Conservation (phyloP, 208 protist genomes). For the Trypanosoma platydactyli region DNA sequence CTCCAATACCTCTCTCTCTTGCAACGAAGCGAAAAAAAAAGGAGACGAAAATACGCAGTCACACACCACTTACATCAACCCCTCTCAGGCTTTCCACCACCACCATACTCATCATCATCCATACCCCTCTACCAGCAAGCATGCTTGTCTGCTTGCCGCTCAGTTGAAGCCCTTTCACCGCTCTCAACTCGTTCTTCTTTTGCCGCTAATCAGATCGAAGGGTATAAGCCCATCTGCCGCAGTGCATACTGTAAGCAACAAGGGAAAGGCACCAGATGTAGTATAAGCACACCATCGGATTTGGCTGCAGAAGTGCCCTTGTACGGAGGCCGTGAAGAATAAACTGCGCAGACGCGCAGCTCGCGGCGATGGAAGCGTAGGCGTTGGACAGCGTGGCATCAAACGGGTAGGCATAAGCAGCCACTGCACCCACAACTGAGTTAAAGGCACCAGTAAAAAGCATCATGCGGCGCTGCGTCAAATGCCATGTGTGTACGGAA, state of each 20-base stretch:
- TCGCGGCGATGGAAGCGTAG: conserved; percentile 47
- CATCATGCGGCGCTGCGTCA: conserved; percentile 57
- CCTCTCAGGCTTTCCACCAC: too few relatives aligned
- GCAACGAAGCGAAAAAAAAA: background rate
- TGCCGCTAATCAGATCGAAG: conserved; percentile 52
- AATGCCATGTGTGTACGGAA: conserved; percentile 64
- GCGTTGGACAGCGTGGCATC: conserved; percentile 65
- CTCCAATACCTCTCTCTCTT: too few relatives aligned
- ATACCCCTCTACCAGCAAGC: background rate
- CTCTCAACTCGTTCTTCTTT: background rate
- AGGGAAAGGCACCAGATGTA: conserved; percentile 49
- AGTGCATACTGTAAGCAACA: conserved; percentile 51
- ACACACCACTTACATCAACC: too few relatives aligned
- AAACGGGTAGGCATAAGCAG: conserved; percentile 42
- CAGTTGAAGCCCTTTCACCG: background rate
- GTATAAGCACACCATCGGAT: conserved; percentile 39
- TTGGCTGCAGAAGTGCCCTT: conserved; percentile 39
- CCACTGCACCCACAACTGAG: conserved; percentile 49
- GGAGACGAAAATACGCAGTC: too few relatives aligned
- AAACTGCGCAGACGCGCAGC: conserved; percentile 63
- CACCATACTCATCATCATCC: too few relatives aligned
- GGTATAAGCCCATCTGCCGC: conserved; percentile 58
- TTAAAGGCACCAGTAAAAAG: conserved; percentile 71
- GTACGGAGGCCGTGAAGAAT: conserved; percentile 63
- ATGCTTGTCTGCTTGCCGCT: background rate